Evolutionary conservation across 257 asterid species (phyloP), one percentile per base, ranked within the genome.

Genomic region (Paulownia fortunei): DNA sequence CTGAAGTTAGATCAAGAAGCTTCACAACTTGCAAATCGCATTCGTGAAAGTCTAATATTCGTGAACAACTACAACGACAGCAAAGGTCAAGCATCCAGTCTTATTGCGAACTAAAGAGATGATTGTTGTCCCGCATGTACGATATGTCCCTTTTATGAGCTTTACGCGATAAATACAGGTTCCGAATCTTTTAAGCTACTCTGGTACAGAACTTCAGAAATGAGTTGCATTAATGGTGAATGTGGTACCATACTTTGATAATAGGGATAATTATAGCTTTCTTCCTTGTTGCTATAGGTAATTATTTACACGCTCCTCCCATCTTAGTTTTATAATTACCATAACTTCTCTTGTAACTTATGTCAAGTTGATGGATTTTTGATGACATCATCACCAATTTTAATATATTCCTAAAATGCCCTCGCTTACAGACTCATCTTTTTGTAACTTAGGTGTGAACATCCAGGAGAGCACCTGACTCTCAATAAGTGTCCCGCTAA

Each of bases 1-100:
- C 64, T 95, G 89, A 89, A 87, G 81, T 41, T 86, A 62, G 99
- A 93, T 63, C 88, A 88, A 65, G 97, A 95, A 80, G 89, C 89
- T 21, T 79, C 85, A 12, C 87, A 78, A 47, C 94, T 95, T 56
- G 98, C 89, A 12, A 69, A 64, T 39, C 80, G 87, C 55, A 89
- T 95, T 52, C 96, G 94, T 8, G 93, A 88, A 56, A 89, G 86
- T 46, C 81, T 95, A 56, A 71, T 78, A 15, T 85, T 68, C 3
- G 58, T 64, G 56, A 82, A 81, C 69, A 63, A 69, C 59, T 73
- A 49, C 39, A 87, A 87, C 59, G 96, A 88, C 71, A 79, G 81
- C 70, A 91, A 92, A 81, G 89, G 87, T 65, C 87, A 85, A 77
- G 86, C 85, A 34, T 73, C 96, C 39, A 81, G 79, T 76, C 85